Base-by-base conservation (phyloP, 139 green algal species). In the Volvox reticuliferus region DNA sequence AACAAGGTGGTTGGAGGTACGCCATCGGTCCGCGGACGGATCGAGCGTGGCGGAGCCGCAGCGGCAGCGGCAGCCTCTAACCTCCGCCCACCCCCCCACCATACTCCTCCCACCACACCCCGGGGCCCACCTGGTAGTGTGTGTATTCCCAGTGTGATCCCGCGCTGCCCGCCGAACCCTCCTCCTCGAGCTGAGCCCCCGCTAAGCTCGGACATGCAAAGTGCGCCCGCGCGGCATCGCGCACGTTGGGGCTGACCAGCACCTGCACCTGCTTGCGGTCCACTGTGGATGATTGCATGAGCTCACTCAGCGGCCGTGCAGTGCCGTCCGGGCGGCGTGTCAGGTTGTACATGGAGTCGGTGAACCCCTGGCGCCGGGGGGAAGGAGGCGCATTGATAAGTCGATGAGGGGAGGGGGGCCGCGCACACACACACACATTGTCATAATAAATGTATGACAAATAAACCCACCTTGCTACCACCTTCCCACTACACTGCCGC, bases 101-200 rank as follows among this genome's bases (percentile, higher is more conserved):
- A 5, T 9, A 14, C 44, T 9, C 44, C 44, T 55, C 9, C 44
- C 44, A 5, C 44, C 5, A 55, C 44, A 5, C 44, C 44, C 5
- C 44, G 5, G 44, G 44, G 3, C 91, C 2, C 81, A 93, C 91
- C 88, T 94, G 92, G 88, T 92, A 95, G 78, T 82, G 89, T 30
- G 75, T 84, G 79, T 94, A 93, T 85, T 97, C 95, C 96, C 96
- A 97, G 91, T 97, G 96, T 16, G 86, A 93, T 22, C 87, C 89
- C 30, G 92, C 95, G 37, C 91, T 95, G 82, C 95, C 95, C 37
- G 44, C 87, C 2, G 93, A 94, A 26, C 96, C 96, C 71, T 96
- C 90, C 83, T 96, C 91, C 91, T 97, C 96, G 30, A 97, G 91
- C 68, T 94, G 89, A 24, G 93, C 95, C 1, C 95, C 96, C 55